Conservation (phyloP, 768 basidiomycete species). For the Zangia roseola region DNA sequence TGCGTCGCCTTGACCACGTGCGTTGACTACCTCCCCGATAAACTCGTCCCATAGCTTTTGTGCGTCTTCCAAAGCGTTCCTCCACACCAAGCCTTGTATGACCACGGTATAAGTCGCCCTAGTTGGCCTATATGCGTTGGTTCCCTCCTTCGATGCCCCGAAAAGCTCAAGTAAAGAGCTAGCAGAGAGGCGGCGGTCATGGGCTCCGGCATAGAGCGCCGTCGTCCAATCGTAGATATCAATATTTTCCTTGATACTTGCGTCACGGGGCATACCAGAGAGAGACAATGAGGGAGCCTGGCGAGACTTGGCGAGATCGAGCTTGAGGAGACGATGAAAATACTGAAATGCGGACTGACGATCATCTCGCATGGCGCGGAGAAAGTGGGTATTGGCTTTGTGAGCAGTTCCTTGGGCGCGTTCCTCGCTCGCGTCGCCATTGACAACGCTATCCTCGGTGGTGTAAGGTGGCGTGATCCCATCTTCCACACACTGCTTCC, state of each 20-base stretch:
- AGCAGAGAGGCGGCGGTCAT: slow-evolving; percentile 36
- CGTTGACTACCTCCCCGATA: slow-evolving; percentile 10
- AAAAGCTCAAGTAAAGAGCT: slow-evolving; percentile 39
- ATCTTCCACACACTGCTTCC: slow-evolving; percentile 22
- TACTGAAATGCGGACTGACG: slow-evolving; percentile 47
- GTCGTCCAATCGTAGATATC: slow-evolving; percentile 50
- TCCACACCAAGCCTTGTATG: slow-evolving; percentile 51
- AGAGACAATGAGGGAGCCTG: neutral
- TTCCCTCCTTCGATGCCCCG: slow-evolving; percentile 27
- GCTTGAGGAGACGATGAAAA: slow-evolving; percentile 37
- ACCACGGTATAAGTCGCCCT: slow-evolving; percentile 52
- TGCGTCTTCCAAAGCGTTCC: slow-evolving; percentile 41
- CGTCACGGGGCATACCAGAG: neutral
- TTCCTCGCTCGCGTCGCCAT: neutral
- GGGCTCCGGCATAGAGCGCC: slow-evolving; percentile 43
- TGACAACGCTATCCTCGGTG: neutral
- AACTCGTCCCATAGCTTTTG: slow-evolving; percentile 44
- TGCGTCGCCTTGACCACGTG: neutral
- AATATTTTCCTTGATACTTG: slow-evolving; percentile 25
- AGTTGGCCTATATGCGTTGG: slow-evolving; percentile 38
- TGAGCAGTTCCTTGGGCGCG: slow-evolving; percentile 24
- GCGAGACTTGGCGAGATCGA: slow-evolving; percentile 19
- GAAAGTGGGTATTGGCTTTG: slow-evolving; percentile 42
- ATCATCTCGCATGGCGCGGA: slow-evolving; percentile 41
- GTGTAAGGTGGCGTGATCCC: slow-evolving; percentile 23